Evolutionary conservation across 2,329 filamentous ascomycete genomes (phyloP).

Genomic region (Fusarium austroafricanum): DNA sequence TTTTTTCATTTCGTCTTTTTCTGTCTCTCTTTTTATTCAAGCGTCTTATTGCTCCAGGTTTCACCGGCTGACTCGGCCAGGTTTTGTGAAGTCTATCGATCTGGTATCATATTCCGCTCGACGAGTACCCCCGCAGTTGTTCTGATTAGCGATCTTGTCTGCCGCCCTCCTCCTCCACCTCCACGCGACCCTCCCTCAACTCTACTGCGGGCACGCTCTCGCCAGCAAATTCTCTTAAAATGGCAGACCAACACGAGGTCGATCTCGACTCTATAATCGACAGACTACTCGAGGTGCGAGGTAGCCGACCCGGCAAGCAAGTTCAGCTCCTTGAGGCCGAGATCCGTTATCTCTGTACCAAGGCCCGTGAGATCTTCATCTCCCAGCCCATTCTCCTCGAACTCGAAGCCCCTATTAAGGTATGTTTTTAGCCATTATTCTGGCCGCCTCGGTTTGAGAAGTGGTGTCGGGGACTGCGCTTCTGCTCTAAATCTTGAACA

Average conservation of each 20-base stretch:
- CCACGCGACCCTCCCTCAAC: slow-evolving; percentile 43
- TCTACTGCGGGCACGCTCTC: slow-evolving; percentile 55
- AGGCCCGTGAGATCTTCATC: slow-evolving; percentile 99
- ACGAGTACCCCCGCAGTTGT: slow-evolving; percentile 46
- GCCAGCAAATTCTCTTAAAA: slow-evolving; percentile 56
- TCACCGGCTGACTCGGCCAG: slow-evolving; percentile 43
- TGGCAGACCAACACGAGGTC: slow-evolving; percentile 83
- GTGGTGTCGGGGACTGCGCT: neutral
- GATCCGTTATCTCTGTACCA: slow-evolving; percentile 97
- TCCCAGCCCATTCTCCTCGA: slow-evolving; percentile 98
- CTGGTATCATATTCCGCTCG: slow-evolving; percentile 45
- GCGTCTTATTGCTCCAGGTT: slow-evolving; percentile 24
- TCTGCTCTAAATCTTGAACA: slow-evolving; percentile 1
- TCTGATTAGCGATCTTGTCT: slow-evolving; percentile 47
- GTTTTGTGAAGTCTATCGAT: slow-evolving; percentile 51
- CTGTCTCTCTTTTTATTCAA: slow-evolving; percentile 10
- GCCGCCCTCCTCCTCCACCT: slow-evolving; percentile 34
- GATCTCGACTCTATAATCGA: slow-evolving; percentile 99
- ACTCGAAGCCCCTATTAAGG: slow-evolving; percentile 99
- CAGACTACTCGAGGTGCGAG: slow-evolving; percentile 95
- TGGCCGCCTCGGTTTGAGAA: slow-evolving; percentile 5
- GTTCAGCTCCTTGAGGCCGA: slow-evolving; percentile 96
- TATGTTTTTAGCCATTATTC: slow-evolving; percentile 56
- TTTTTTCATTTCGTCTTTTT: slow-evolving; percentile 18
- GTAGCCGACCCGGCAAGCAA: slow-evolving; percentile 97